Evolutionary conservation across 192 early-diverging fungal genomes (phyloP), one percentile per base, ranked within the genome.

Genomic region (Umbelopsis isabellina): DNA sequence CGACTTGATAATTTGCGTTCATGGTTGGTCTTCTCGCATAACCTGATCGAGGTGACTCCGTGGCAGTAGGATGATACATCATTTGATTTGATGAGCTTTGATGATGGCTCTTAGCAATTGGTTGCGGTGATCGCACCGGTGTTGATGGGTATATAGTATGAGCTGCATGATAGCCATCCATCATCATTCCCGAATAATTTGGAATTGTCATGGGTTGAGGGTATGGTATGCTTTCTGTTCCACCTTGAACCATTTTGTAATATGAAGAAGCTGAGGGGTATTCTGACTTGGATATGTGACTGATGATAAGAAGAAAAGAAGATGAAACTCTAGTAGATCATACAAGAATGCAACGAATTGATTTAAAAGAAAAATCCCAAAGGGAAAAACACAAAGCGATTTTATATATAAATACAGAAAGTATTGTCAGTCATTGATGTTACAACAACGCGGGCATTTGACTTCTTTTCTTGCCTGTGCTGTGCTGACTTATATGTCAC

Each of bases 31-130:
- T 25, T 61, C 55, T 61, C 11, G 55, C 18, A 61, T 61, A 61
- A 61, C 13, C 33, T 7, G 55, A 12, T 16, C 55, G 55, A 61
- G 55, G 55, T 61, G 55, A 61, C 27, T 25, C 16, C 1, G 25
- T 20, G 51, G 51, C 51, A 25, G 51, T 9, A 21, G 53, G 11
- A 35, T 22, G 23, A 25, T 61, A 61, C 55, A 61, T 61, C 55
- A 61, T 27, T 61, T 61, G 55, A 61, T 23, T 33, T 27, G 55
- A 27, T 27, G 55, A 18, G 12, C 12, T 25, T 61, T 23, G 55
- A 35, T 61, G 55, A 61, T 61, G 55, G 15, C 55, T 61, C 55
- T 61, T 61, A 30, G 55, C 55, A 61, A 61, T 61, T 30, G 55
- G 55, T 35, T 61, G 55, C 30, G 55, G 55, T 61, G 55, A 61